These are phyloP conservation scores for Serendipita vermifera DNA, from an alignment of 768 basidiomycete genomes.

Conservation along the genomic window DNA sequence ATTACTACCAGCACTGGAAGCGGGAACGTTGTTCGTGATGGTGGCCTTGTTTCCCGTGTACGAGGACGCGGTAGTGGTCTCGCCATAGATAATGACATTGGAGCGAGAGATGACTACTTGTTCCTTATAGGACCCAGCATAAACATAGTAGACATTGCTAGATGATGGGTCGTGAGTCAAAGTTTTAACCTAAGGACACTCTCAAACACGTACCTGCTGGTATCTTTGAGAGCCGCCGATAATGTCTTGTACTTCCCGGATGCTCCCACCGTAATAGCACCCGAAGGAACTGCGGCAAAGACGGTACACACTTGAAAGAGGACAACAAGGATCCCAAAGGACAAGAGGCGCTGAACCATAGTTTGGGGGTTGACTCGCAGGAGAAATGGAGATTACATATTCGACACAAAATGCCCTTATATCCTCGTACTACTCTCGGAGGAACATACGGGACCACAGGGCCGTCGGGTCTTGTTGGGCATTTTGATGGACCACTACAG, in stretches of 20 bases:
- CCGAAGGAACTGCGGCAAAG: background rate
- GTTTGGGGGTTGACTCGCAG: background rate
- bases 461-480: background rate
- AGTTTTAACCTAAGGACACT: background rate
- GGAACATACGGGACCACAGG: background rate
- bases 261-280: conserved; percentile 1
- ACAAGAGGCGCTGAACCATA: background rate
- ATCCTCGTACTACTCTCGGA: background rate
- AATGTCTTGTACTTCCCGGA: conserved; percentile 3
- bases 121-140: conserved; percentile 9
- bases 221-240: conserved; percentile 9
- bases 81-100: conserved; percentile 8
- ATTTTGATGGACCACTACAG: background rate
- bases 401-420: background rate
- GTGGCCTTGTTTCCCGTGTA: conserved; percentile 11
- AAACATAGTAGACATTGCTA: conserved; percentile 11
- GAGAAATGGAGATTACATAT: background rate
- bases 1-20: conserved; percentile 15
- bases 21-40: conserved; percentile 13
- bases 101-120: conserved; percentile 9
- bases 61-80: background rate
- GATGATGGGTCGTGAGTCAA: background rate
- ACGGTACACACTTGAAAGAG: background rate
- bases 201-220: background rate
- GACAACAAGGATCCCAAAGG: background rate